phyloP scores from a whole-genome alignment of 2,329 filamentous ascomycete genomes.

The Colletotrichum scovillei region DNA sequence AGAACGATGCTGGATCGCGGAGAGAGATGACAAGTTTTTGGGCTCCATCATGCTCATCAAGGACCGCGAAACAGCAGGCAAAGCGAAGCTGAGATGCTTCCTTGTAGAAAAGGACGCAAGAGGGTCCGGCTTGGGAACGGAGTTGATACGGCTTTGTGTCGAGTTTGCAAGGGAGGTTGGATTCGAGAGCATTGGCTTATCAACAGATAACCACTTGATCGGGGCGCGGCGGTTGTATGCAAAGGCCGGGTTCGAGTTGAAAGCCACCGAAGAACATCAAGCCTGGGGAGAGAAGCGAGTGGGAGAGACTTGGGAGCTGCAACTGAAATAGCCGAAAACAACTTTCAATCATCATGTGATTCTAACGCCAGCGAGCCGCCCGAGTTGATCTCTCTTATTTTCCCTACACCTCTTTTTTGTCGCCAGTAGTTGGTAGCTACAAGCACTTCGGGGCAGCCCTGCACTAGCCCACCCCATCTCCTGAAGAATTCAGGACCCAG shows the following conservation, averaged over 20 bases:
- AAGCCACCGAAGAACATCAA: slow-evolving; percentile 6
- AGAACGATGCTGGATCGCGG: slow-evolving; percentile 45
- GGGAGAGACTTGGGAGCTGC: slow-evolving; percentile 33
- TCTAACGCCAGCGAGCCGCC: neutral
- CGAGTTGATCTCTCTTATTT: neutral
- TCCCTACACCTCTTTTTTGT: neutral
- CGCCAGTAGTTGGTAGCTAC: neutral
- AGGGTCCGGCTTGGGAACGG: slow-evolving; percentile 37
- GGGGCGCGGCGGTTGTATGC: slow-evolving; percentile 38
- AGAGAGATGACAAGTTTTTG: slow-evolving; percentile 38
- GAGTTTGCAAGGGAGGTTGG: slow-evolving; percentile 37
- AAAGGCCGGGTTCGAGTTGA: slow-evolving; percentile 36
- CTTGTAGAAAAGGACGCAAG: slow-evolving; percentile 39
- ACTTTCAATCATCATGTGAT: neutral
- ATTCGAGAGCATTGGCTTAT: slow-evolving; percentile 35
- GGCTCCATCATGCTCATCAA: slow-evolving; percentile 41
- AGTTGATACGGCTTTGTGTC: slow-evolving; percentile 35
- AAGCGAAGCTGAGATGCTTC: slow-evolving; percentile 41
- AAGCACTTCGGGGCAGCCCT: neutral
- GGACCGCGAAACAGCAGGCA: slow-evolving; percentile 24
- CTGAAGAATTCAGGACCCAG: neutral
- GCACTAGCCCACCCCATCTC: neutral
- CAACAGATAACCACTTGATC: slow-evolving; percentile 36
- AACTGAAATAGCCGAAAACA: neutral
- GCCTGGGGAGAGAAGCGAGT: neutral